Conservation (phyloP, 2,329 filamentous ascomycete genomes). For the Hypoxylon sp. region DNA sequence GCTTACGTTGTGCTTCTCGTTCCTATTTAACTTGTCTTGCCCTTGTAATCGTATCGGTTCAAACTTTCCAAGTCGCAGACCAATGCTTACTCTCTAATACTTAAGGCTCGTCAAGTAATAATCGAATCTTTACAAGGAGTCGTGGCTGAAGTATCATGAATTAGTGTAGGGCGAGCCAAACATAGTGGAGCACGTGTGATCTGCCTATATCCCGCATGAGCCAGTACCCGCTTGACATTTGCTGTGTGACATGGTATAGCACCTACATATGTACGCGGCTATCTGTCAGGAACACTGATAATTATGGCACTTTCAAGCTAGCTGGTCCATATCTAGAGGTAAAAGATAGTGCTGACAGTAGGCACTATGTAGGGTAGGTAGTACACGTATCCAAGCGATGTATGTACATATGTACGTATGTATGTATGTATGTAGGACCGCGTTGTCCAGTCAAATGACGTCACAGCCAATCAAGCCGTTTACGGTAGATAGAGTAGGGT, state of each 20-base stretch:
- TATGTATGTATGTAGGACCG: constrained; percentile 22
- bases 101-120: background rate
- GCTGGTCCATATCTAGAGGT: background rate
- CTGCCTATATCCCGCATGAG: constrained; percentile 14
- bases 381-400: constrained; percentile 18
- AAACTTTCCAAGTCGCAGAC: background rate
- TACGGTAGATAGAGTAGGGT: background rate
- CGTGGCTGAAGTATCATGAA: constrained; percentile 9
- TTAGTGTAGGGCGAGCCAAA: constrained; percentile 19
- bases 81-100: background rate
- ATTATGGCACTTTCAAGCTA: background rate
- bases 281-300: constrained; percentile 20
- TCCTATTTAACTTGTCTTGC: background rate
- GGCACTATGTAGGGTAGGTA: background rate
- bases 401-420: no score
- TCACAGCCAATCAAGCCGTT: constrained; percentile 18
- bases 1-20: background rate
- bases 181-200: constrained; percentile 27
- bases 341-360: background rate
- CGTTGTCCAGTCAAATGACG: constrained; percentile 31
- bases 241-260: constrained; percentile 26
- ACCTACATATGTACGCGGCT: background rate
- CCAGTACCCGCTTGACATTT: constrained; percentile 21
- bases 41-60: constrained; percentile 4
- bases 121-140: background rate